Evolutionary conservation across 495 filamentous ascomycete genomes (phyloP), one percentile per base, ranked within the genome.

Genomic region (Talaromyces stipitatus): DNA sequence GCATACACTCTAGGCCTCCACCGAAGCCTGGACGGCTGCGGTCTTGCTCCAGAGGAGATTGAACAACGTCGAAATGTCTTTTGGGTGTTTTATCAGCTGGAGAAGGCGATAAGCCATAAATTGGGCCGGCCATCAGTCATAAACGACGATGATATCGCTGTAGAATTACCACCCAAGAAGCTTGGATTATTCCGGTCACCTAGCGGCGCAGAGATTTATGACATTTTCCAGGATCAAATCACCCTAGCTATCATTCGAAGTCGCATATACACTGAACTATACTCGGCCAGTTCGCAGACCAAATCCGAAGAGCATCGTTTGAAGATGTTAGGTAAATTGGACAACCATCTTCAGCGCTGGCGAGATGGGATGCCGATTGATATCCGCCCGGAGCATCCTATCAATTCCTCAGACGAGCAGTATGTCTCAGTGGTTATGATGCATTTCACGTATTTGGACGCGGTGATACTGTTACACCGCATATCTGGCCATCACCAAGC

Each of bases 201-300:
- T 18, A 33, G 32, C 32, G 32, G 51, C 16, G 51, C 32, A 36
- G 32, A 18, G 32, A 12, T 54, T 26, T 54, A 54, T 38, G 51
- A 54, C 12, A 54, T 54, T n/a, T 54, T 54, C 51, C 51, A 54
- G 32, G 51, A 54, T 22, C 28, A 33, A 27, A 54, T 54, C 24
- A 54, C 29, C 3, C 51, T 54, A 7, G 28, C 51, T n/a, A 54
- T 54, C 4, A 54, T 54, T 6, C 14, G 30, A 6, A 54, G 51
- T 26, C 51, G 51, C 51, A 54, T 54, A 36, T 54, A 54, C 22
- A 54, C 29, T n/a, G 51, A 54, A n/a, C 7, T 54, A n/a, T 54
- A 54, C 32, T 38, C 51, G 51, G 51, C 51, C 3, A 54, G 51
- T 54, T 33, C 51, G 20, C 51, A 54, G 23, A 54, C 30, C 3